phyloP scores from a whole-genome alignment of 176 grass and related monocot species.

The Tillandsia fasciculata region DNA sequence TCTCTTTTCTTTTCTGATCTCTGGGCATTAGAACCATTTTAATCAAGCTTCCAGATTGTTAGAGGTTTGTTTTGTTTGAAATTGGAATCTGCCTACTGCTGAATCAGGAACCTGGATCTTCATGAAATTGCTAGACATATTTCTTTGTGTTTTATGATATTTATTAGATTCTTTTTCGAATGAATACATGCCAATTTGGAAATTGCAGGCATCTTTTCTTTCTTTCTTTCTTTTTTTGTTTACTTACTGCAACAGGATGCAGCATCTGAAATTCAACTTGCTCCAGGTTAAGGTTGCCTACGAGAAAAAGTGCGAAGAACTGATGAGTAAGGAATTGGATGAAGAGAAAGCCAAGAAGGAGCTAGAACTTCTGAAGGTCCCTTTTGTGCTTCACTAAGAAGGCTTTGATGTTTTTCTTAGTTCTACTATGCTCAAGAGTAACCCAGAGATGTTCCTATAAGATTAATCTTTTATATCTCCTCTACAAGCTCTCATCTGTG shows the following conservation, averaged over 20 bases:
- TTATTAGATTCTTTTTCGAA: background rate
- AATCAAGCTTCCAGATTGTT: too few relatives aligned
- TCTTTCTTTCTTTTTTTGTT: background rate
- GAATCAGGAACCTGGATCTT: background rate
- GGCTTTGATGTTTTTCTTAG: too few relatives aligned
- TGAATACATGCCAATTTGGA: background rate
- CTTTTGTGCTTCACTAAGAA: background rate
- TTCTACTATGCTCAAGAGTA: too few relatives aligned
- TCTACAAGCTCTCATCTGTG: too few relatives aligned
- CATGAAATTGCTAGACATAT: background rate
- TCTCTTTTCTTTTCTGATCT: too few relatives aligned
- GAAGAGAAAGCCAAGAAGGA: conserved; percentile 59
- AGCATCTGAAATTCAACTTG: conserved; percentile 9
- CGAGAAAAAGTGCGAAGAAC: conserved; percentile 52
- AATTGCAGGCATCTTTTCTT: background rate
- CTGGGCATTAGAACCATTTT: too few relatives aligned
- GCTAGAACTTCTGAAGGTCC: conserved; percentile 63
- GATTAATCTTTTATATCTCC: too few relatives aligned
- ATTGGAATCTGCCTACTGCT: background rate
- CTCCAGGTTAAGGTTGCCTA: conserved; percentile 61
- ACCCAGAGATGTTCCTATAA: too few relatives aligned
- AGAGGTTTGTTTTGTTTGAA: background rate
- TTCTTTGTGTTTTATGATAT: background rate
- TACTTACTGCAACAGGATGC: too few relatives aligned
- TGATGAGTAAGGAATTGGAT: conserved; percentile 61